Conservation (phyloP, 202 grass and related monocot genomes). For the Eragrostis tef region DNA sequence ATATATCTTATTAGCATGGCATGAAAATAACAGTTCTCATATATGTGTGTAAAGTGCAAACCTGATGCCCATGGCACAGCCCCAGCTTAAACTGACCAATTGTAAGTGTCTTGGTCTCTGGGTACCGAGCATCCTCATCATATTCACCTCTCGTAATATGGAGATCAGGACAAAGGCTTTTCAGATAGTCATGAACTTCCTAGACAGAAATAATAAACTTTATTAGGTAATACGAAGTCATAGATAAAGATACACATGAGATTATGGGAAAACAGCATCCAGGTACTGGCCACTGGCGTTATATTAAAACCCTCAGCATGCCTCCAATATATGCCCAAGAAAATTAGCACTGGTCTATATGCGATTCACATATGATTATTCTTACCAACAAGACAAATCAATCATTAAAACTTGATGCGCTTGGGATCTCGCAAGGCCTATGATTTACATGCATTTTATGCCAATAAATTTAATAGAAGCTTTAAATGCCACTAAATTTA, state of each 20-base stretch:
- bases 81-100: slow-evolving; percentile 99
- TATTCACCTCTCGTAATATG: slow-evolving; percentile 93
- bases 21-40: slow-evolving; percentile 22
- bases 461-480: neutral
- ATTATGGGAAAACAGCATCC: too few relatives aligned
- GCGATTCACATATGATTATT: neutral
- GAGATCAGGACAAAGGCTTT: slow-evolving; percentile 95
- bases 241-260: too few relatives aligned
- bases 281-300: too few relatives aligned
- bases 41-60: slow-evolving; percentile 43
- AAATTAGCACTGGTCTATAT: too few relatives aligned
- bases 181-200: slow-evolving; percentile 98
- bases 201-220: slow-evolving; percentile 8
- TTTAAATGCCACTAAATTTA: too few relatives aligned
- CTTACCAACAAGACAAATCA: neutral
- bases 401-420: neutral
- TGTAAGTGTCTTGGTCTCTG: slow-evolving; percentile 87
- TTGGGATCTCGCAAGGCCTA: neutral
- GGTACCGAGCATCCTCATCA: slow-evolving; percentile 92
- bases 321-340: too few relatives aligned
- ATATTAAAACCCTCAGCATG: too few relatives aligned
- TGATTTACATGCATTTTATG: neutral
- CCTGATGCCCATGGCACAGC: slow-evolving; percentile 96
- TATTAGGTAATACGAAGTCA: neutral
- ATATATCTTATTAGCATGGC: neutral